Base-by-base conservation (phyloP, 371 early-diverging fungal genomes). In the Saksenaea oblongispora region DNA sequence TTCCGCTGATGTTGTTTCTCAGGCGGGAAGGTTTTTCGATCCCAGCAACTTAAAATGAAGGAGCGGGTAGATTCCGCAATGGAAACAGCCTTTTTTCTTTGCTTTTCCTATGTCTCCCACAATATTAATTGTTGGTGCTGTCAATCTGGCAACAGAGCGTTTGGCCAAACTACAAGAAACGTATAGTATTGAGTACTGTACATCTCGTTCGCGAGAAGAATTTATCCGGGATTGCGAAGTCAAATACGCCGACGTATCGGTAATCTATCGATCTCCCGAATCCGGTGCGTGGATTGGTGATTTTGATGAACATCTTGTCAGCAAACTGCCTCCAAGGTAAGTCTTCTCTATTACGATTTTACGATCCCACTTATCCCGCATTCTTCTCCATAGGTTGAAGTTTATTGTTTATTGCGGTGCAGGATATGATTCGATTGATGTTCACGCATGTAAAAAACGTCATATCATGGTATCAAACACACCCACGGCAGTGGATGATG, bases 391-490 rank as follows among this genome's bases (percentile, higher is more conserved):
- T 35, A 72, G 72, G 3, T 31, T 76, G 34, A 76, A 74, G 54
- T 77, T 69, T 37, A 67, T 82, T 22, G 55, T 59, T 5, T 72
- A 59, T n/a, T 60, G 66, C 35, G 79, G 71, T 35, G 79, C 79
- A 22, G 82, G 82, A 5, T 82, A 82, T 53, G 79, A 82, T 42
- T 41, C 60, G 1, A 66, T 82, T 24, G 71, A 82, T 63, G 68
- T 82, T 0, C 34, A 69, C 35, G 77, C 77, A 1, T 79, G 79
- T 39, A 68, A 72, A 4, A 59, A 70, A 3, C 69, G 76, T 2
- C 54, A 66, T 2, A 72, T 82, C 36, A 64, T 63, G 51, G 72
- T 82, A 0, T 82, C 82, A 0, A 63, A 82, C 56, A 82, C 82
- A 1, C 82, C 82, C 17, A 34, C 57, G 1, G 79, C 77, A 39